phyloP scores from a whole-genome alignment of 306 rosid species.

The Trifolium pratense region DNA sequence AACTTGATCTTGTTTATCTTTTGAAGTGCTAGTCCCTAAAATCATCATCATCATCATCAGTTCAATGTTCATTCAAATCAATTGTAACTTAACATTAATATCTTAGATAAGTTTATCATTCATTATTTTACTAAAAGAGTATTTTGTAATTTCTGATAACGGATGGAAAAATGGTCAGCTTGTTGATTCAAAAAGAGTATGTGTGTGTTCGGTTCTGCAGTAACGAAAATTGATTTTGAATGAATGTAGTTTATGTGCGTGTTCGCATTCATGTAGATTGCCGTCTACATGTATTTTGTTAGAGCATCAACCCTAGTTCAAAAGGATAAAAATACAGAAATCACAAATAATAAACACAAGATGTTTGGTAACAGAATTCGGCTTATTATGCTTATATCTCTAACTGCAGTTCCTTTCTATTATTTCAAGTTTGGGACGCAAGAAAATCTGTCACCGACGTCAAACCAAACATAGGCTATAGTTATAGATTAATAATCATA shows the following conservation, averaged over 20 bases:
- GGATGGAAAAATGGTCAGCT: neutral
- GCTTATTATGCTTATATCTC: no score
- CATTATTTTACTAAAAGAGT: neutral
- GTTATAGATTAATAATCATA: no score
- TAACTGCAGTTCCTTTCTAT: no score
- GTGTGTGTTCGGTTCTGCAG: neutral
- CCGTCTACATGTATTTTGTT: neutral
- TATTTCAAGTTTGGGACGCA: no score
- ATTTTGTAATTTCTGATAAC: no score
- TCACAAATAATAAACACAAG: no score
- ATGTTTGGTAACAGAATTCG: no score
- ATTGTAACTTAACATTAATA: neutral
- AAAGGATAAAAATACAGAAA: no score
- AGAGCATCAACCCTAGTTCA: no score
- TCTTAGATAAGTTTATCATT: neutral
- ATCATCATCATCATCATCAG: slow-evolving; percentile 10
- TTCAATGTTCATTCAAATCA: neutral
- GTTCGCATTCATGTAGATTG: neutral
- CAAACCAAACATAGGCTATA: no score
- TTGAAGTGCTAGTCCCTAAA: slow-evolving; percentile 56
- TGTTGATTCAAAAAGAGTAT: neutral
- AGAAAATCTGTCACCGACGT: no score
- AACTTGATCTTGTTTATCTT: slow-evolving; percentile 55
- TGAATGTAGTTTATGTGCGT: neutral
- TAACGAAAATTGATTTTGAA: neutral